These are phyloP conservation scores for Hyparrhenia diplandra DNA, from an alignment of 176 grass and related monocot genomes.

Conservation along the genomic window DNA sequence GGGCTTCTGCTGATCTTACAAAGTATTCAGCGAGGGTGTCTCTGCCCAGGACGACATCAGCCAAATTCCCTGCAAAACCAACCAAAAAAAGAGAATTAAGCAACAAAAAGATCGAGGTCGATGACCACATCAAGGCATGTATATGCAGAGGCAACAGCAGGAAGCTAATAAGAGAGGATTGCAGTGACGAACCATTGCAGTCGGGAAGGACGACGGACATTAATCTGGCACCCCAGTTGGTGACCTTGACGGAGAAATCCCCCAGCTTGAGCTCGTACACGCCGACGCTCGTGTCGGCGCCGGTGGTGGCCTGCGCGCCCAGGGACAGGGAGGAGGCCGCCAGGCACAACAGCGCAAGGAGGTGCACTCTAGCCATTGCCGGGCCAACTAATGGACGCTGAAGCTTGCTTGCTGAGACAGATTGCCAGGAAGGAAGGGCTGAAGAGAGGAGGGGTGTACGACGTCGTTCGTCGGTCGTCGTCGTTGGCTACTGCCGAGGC, in stretches of 20 bases:
- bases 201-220: conserved; percentile 67
- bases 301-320: neutral
- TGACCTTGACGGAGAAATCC: conserved; percentile 79
- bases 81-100: neutral
- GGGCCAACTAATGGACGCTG: neutral
- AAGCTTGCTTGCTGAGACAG: neutral
- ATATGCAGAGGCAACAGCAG: no score
- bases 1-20: conserved; percentile 34
- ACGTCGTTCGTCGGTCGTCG: no score
- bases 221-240: conserved; percentile 71
- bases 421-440: neutral
- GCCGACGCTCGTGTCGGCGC: conserved; percentile 18
- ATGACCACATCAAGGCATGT: neutral
- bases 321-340: neutral
- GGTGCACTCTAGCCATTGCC: neutral
- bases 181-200: conserved; percentile 42
- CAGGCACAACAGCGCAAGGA: neutral
- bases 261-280: conserved; percentile 63
- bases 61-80: conserved; percentile 56
- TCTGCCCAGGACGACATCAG: conserved; percentile 74
- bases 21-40: conserved; percentile 68
- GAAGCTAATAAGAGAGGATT: neutral
- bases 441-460: no score
- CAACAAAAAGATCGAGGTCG: no score
- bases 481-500: no score